These are phyloP conservation scores for Alternaria gansuensis DNA, from an alignment of 2,329 filamentous ascomycete species.

Conservation along the genomic window DNA sequence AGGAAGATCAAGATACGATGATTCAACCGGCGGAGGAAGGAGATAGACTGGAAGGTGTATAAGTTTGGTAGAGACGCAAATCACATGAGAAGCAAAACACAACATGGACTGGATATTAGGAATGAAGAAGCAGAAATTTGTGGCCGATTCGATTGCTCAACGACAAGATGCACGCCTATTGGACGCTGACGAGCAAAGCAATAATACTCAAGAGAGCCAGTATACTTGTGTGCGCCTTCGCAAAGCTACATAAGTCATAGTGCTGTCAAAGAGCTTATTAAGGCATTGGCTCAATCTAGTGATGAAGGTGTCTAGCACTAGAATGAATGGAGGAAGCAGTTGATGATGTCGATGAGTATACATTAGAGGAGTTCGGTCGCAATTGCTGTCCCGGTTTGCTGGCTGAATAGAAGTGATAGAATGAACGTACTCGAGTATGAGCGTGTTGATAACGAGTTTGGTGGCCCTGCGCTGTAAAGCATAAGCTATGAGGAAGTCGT, in stretches of 20 bases:
- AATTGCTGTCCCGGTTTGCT: conserved; percentile 39
- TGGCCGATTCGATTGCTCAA: not conserved
- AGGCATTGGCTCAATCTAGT: too few species aligned
- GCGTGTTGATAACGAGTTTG: conserved; percentile 10
- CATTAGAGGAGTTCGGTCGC: conserved; percentile 46
- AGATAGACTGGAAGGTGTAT: not conserved
- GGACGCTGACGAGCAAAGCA: too few species aligned
- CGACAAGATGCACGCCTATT: too few species aligned
- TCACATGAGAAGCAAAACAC: not conserved
- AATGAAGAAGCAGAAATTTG: not conserved
- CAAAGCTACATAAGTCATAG: too few species aligned
- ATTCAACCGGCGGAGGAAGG: not conserved
- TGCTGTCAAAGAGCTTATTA: too few species aligned
- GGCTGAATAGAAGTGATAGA: conserved; percentile 25
- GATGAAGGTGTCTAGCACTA: conserved; percentile 17
- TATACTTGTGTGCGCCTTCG: rapidly evolving
- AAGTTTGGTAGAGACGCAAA: not conserved
- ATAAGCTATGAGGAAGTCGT: conserved; percentile 26
- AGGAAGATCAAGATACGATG: not conserved
- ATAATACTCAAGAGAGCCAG: not conserved
- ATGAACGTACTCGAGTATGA: conserved; percentile 23
- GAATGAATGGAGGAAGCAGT: conserved; percentile 35
- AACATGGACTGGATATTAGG: not conserved
- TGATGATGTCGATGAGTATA: conserved; percentile 42
- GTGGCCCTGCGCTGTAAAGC: conserved; percentile 19